Base-by-base conservation (phyloP, 768 basidiomycete species). In the Tulasnella sp. region DNA sequence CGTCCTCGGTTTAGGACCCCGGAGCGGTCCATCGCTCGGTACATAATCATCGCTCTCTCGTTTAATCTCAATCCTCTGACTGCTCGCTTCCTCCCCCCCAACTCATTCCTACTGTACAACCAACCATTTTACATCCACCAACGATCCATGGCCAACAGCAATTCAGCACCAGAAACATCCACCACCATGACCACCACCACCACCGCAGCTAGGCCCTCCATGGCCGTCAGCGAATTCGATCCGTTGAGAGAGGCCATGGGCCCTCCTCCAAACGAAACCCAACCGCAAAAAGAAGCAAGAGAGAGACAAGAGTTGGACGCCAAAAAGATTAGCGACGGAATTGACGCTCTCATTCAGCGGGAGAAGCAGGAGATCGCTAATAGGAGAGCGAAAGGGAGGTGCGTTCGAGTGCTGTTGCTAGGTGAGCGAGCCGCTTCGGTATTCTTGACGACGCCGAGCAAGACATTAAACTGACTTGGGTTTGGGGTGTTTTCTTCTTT, bases 401-500 rank as follows among this genome's bases (percentile, higher is more conserved):
- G 90, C 82, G 89, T 94, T 84, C 91, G 91, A 82, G 89, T 95
- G 74, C 86, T 95, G 76, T 87, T 95, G 79, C 89, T 95, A 57
- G 93, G 93, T 74, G 87, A 94, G 93, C 79, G 92, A 82, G 93
- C 93, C 55, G 95, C 94, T 87, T 35, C 93, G 40, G 40, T 9
- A 40, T 9, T 4, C 40, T 9, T 13, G 40, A 40, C 40, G 40
- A 40, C 92, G 82, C 95, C 93, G 11, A 93, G 93, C 10, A 87
- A 94, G 81, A 94, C 94, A 86, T 93, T 70, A 5, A 89, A 51
- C 74, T 55, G 32, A 75, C 74, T 75, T 40, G 44, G 16, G 23
- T 40, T 57, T 18, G 11, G 70, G 93, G 90, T 40, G 35, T 44
- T 79, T 74, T 79, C 79, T n/a, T n/a, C 74, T 78, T 35, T 70